These are phyloP conservation scores for Cornus florida DNA, from an alignment of 148 eudicot species.

Conservation along the genomic window DNA sequence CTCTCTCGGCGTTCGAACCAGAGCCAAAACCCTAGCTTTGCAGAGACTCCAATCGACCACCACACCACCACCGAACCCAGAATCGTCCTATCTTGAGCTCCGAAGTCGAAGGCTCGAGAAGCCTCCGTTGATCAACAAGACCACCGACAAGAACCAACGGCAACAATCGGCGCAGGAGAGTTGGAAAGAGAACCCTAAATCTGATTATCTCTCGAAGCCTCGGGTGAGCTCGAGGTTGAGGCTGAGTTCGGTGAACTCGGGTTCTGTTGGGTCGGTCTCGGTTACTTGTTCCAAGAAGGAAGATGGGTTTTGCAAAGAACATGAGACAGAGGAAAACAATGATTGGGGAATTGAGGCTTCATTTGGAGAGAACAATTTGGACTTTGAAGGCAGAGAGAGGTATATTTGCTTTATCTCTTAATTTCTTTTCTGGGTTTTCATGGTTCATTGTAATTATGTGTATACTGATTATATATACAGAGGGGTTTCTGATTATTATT, in stretches of 20 bases:
- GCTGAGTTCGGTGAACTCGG: conserved; percentile 24
- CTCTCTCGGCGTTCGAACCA: conserved; percentile 67
- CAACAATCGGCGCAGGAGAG: not conserved
- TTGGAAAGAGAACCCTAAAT: conserved; percentile 8
- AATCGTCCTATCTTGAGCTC: conserved; percentile 67
- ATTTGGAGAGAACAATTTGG: conserved; percentile 76
- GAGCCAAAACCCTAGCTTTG: conserved; percentile 80
- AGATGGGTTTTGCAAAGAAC: conserved; percentile 17
- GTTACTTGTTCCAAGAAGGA: conserved; percentile 19
- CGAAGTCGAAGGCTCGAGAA: conserved; percentile 70
- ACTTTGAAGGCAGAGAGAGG: conserved; percentile 63
- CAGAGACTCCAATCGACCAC: conserved; percentile 31
- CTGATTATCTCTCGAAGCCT: not conserved
- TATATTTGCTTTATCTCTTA: conserved; percentile 17
- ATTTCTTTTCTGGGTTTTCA: not conserved
- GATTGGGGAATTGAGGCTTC: conserved; percentile 41
- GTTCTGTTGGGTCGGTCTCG: conserved; percentile 18
- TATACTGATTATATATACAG: not conserved
- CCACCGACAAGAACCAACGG: conserved; percentile 1
- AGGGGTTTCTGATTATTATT: not conserved
- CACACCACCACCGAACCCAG: conserved; percentile 28
- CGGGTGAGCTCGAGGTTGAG: conserved; percentile 22
- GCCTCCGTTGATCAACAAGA: conserved; percentile 28
- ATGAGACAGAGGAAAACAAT: conserved; percentile 24
- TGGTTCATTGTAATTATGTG: not conserved